phyloP scores from a whole-genome alignment of 2,329 filamentous ascomycete genomes.

The Septoria petroselini region DNA sequence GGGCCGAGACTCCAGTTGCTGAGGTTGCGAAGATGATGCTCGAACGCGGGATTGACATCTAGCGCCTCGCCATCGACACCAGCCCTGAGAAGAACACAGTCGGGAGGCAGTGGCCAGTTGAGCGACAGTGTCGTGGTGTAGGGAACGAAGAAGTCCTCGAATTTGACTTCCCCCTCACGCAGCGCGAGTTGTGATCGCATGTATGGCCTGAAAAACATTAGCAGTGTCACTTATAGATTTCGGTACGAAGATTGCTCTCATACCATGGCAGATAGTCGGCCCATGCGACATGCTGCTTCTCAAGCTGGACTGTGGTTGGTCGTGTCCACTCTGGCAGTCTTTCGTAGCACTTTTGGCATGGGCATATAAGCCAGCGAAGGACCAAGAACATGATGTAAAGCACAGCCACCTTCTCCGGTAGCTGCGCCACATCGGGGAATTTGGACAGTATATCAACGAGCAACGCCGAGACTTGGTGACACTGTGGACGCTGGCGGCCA shows the following conservation, averaged over 20 bases:
- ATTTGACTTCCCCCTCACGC: slow-evolving; percentile 47
- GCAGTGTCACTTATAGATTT: background rate
- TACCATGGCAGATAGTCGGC: slow-evolving; percentile 75
- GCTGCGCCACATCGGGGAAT: slow-evolving; percentile 74
- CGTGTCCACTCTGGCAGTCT: slow-evolving; percentile 70
- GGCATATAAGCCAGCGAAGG: slow-evolving; percentile 78
- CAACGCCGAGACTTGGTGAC: slow-evolving; percentile 77
- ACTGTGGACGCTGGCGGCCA: slow-evolving; percentile 28
- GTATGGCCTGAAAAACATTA: slow-evolving; percentile 48
- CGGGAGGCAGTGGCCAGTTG: slow-evolving; percentile 80
- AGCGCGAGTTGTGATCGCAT: slow-evolving; percentile 64
- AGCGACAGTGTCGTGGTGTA: slow-evolving; percentile 72
- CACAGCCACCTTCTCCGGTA: slow-evolving; percentile 78
- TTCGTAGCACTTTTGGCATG: slow-evolving; percentile 74
- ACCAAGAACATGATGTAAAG: slow-evolving; percentile 83
- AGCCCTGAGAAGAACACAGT: slow-evolving; percentile 58
- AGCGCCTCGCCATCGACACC: slow-evolving; percentile 51
- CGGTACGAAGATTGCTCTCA: slow-evolving; percentile 13
- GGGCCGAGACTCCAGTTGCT: slow-evolving; percentile 80
- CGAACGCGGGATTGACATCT: slow-evolving; percentile 82
- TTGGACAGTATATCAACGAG: slow-evolving; percentile 80
- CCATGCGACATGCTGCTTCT: slow-evolving; percentile 72
- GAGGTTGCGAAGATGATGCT: slow-evolving; percentile 69
- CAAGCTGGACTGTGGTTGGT: slow-evolving; percentile 64
- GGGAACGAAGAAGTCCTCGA: slow-evolving; percentile 79